Conservation (phyloP, 164 flowering plant species). For the Vitis labrusca region DNA sequence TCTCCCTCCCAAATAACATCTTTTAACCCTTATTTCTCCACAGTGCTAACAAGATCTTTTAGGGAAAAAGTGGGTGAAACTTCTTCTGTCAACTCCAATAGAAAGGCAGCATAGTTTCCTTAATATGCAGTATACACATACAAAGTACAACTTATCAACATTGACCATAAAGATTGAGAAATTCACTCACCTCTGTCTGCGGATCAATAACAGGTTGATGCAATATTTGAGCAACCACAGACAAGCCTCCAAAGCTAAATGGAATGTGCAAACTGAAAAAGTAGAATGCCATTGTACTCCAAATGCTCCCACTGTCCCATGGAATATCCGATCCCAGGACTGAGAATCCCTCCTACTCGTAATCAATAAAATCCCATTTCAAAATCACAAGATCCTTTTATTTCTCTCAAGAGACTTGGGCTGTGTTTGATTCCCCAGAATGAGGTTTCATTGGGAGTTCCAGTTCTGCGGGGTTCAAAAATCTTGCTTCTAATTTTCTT, state of each 20-base stretch:
- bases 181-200: slow-evolving; percentile 51
- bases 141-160: not conserved
- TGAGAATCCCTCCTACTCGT: slow-evolving; percentile 53
- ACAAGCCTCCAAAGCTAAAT: slow-evolving; percentile 76
- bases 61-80: no score
- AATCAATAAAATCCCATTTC: slow-evolving; percentile 5
- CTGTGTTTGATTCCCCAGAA: no score
- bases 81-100: no score
- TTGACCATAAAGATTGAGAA: not conserved
- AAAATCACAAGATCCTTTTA: slow-evolving; percentile 6
- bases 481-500: no score
- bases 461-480: not conserved
- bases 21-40: no score
- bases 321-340: slow-evolving; percentile 49
- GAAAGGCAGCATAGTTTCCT: no score
- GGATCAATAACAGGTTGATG: slow-evolving; percentile 61
- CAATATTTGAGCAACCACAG: slow-evolving; percentile 49
- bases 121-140: no score
- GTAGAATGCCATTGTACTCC: slow-evolving; percentile 69
- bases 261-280: slow-evolving; percentile 81
- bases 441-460: not conserved
- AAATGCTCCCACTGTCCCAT: slow-evolving; percentile 59
- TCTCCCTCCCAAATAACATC: no score
- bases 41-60: no score
- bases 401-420: no score